A percentile compares a stretch with the other conserved stretches of the same genome.
Conservation (phyloP, 176 grass and related monocot species). For the Juncus inflexus region DNA sequence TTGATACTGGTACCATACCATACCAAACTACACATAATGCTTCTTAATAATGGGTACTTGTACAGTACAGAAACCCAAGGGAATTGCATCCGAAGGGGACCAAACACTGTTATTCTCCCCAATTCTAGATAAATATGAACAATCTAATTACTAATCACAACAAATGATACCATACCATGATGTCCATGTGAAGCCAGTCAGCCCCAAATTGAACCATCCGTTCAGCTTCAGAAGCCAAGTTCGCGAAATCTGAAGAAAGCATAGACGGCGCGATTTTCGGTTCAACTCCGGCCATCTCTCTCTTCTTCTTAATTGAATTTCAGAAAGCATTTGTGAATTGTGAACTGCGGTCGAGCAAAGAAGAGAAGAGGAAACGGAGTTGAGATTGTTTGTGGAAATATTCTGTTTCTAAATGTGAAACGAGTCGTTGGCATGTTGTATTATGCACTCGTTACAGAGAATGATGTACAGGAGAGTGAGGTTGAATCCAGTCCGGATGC, state of each 20-base stretch:
- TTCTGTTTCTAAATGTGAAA: too few species aligned
- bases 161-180: constrained; percentile 70
- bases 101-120: too few species aligned
- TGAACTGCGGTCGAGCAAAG: too few species aligned
- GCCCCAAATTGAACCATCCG: constrained; percentile 83
- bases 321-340: not conserved
- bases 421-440: too few species aligned
- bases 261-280: constrained; percentile 84
- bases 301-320: not conserved
- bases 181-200: constrained; percentile 99
- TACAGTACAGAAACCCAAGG: too few species aligned
- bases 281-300: constrained; percentile 22
- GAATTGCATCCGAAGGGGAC: too few species aligned
- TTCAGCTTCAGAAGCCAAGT: constrained; percentile 61
- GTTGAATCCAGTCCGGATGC: too few species aligned
- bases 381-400: too few species aligned
- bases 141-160: not conserved
- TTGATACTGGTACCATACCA: not conserved
- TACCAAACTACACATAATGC: not conserved
- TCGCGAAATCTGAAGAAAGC: constrained; percentile 87
- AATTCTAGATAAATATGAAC: not conserved
- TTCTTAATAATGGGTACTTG: too few species aligned
- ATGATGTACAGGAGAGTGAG: too few species aligned
- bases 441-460: too few species aligned
- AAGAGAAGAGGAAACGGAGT: too few species aligned